Evolutionary conservation across 805 yeast species (phyloP).

Genomic region (Pichia eremophila): DNA sequence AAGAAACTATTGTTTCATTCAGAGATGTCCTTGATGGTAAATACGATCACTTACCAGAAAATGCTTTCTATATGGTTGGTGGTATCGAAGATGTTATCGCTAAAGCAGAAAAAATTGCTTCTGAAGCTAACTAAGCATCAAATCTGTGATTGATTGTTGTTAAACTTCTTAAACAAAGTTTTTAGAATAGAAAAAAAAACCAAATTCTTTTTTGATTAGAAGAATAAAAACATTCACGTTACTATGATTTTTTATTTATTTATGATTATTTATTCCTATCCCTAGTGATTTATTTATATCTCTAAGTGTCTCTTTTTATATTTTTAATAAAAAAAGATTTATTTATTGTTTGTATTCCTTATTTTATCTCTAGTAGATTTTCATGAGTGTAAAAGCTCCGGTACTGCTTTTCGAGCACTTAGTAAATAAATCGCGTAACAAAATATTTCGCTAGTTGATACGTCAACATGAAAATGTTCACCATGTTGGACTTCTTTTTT

Average conservation of each 20-base stretch:
- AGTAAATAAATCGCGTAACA: no score
- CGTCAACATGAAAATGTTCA: no score
- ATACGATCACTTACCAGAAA: constrained; percentile 98
- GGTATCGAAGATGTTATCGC: constrained; percentile 98
- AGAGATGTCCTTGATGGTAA: constrained; percentile 96
- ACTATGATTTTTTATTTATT: constrained; percentile 10
- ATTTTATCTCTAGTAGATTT: no score
- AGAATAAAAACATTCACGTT: neutral
- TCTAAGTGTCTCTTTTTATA: constrained; percentile 8
- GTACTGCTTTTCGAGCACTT: no score
- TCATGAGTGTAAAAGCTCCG: no score
- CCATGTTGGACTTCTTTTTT: neutral
- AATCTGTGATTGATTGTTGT: constrained; percentile 8
- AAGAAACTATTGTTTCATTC: constrained; percentile 92
- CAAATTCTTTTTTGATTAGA: neutral
- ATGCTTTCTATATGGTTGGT: constrained; percentile 99
- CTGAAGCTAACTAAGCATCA: constrained; percentile 60
- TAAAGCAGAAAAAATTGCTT: constrained; percentile 98
- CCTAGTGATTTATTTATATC: constrained; percentile 10
- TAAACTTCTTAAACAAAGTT: neutral
- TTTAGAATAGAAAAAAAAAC: neutral
- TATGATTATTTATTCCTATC: constrained; percentile 10
- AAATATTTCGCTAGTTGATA: no score
- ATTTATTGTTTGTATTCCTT: constrained; percentile 7
- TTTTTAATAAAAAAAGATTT: constrained; percentile 6